phyloP scores from a whole-genome alignment of 768 basidiomycete species.

The Collybia nuda region DNA sequence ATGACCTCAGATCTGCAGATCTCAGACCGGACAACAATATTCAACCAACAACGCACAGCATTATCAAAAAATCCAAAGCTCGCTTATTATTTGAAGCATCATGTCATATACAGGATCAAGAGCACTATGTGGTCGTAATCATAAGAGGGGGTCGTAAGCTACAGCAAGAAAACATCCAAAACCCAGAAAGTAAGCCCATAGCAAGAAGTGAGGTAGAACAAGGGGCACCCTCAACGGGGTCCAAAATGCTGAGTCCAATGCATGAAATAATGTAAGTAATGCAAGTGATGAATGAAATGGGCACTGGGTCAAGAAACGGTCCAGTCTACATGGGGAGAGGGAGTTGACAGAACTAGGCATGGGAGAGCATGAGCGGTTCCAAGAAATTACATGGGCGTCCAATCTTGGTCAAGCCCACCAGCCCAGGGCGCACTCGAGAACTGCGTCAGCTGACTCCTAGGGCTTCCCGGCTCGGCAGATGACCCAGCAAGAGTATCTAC shows the following conservation, averaged over 20 bases:
- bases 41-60: too few relatives aligned
- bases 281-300: too few relatives aligned
- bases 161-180: conserved; percentile 1
- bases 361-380: not conserved
- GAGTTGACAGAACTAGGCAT: too few relatives aligned
- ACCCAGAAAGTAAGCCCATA: not conserved
- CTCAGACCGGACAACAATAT: too few relatives aligned
- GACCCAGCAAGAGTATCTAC: conserved; percentile 4
- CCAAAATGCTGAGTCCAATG: conserved; percentile 1
- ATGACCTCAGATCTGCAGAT: too few relatives aligned
- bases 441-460: conserved; percentile 21
- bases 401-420: conserved; percentile 36
- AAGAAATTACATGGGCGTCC: conserved; percentile 27
- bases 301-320: too few relatives aligned
- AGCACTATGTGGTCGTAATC: not conserved
- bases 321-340: too few relatives aligned
- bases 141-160: not conserved
- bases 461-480: conserved; percentile 19
- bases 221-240: not conserved
- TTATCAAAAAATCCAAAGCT: too few relatives aligned
- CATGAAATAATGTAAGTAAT: too few relatives aligned
- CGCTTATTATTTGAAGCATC: not conserved
- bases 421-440: conserved; percentile 39
- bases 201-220: conserved; percentile 2
- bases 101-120: not conserved